Evolutionary conservation across 208 protist species (phyloP).

Genomic region (Lotmaria passim): DNA sequence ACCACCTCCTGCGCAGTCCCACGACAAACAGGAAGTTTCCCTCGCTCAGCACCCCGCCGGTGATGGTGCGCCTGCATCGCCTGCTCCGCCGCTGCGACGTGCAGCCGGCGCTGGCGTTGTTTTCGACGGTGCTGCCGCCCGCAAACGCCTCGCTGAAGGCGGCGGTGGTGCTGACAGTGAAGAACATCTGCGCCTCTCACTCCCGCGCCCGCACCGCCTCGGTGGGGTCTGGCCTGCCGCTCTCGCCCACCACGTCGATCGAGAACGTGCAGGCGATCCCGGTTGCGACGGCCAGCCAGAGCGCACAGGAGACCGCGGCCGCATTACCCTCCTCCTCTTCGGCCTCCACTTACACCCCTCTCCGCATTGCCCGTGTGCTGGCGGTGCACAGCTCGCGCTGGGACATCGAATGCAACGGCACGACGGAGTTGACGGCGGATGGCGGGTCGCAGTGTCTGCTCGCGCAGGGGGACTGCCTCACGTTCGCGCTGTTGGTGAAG

Average conservation of each 20-base stretch:
- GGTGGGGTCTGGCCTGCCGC: background rate
- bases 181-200: slow-evolving; percentile 43
- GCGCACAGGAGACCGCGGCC: background rate
- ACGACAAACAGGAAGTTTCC: background rate
- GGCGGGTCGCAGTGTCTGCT: slow-evolving; percentile 49
- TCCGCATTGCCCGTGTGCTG: slow-evolving; percentile 60
- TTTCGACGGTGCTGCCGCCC: slow-evolving; percentile 71
- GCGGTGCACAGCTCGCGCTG: slow-evolving; percentile 66
- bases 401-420: slow-evolving; percentile 40
- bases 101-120: slow-evolving; percentile 59
- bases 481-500: slow-evolving; percentile 56
- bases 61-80: slow-evolving; percentile 69
- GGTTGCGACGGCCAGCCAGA: background rate
- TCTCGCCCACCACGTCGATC: background rate
- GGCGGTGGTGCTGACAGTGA: slow-evolving; percentile 60
- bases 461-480: slow-evolving; percentile 54
- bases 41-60: background rate
- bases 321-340: background rate
- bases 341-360: slow-evolving; percentile 37
- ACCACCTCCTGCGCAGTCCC: background rate
- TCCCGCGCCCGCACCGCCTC: background rate
- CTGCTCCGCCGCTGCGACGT: slow-evolving; percentile 73
- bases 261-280: slow-evolving; percentile 21
- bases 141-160: slow-evolving; percentile 46
- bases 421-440: slow-evolving; percentile 35